phyloP scores from a whole-genome alignment of 768 basidiomycete species.

The Xanthoconium stramineum region DNA sequence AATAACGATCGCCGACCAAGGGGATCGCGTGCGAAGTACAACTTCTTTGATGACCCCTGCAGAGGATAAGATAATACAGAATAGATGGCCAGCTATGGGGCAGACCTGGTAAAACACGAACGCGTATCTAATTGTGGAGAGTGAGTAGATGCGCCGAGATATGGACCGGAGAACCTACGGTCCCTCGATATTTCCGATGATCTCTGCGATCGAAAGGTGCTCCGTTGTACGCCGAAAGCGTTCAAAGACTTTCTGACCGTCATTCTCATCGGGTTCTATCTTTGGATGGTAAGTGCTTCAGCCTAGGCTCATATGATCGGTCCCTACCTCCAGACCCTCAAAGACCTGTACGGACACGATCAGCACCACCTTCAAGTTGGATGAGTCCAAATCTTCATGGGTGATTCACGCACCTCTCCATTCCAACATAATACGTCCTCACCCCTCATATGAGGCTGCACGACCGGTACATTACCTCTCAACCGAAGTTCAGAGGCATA shows the following conservation, averaged over 20 bases:
- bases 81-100: neutral
- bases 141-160: neutral
- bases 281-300: constrained; percentile 31
- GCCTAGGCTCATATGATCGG: neutral
- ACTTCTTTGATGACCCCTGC: constrained; percentile 40
- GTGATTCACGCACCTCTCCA: constrained; percentile 59
- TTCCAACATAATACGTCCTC: constrained; percentile 80
- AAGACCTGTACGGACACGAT: constrained; percentile 49
- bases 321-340: constrained; percentile 67
- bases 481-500: constrained; percentile 76
- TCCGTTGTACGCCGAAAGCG: constrained; percentile 23
- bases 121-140: constrained; percentile 55
- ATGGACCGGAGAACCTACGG: constrained; percentile 53
- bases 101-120: constrained; percentile 76
- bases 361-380: neutral
- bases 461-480: constrained; percentile 52
- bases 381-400: neutral
- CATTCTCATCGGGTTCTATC: constrained; percentile 65
- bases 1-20: constrained; percentile 85
- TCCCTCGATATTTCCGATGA: constrained; percentile 69
- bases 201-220: constrained; percentile 42
- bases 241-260: constrained; percentile 55
- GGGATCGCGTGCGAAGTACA: constrained; percentile 81
- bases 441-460: constrained; percentile 64
- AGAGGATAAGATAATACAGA: neutral